phyloP scores from a whole-genome alignment of 192 early-diverging fungal species.

The Chytriomyces hyalinus region DNA sequence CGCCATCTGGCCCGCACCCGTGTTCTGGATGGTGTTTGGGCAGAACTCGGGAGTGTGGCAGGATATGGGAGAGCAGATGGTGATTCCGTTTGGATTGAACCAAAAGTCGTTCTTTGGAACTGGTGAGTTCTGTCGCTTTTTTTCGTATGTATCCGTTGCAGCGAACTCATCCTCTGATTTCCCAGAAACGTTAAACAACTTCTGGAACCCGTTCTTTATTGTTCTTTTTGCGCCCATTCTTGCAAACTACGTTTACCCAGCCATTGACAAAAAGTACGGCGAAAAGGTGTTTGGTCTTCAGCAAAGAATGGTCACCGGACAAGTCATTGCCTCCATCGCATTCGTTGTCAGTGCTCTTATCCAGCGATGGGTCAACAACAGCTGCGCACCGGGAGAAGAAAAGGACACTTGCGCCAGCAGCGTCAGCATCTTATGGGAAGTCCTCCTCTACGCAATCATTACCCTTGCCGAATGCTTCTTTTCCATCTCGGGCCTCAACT shows the following conservation, averaged over 20 bases:
- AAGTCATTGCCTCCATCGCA: conserved; percentile 55
- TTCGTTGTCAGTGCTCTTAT: conserved; percentile 48
- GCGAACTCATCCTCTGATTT: no score
- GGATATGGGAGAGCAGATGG: conserved; percentile 42
- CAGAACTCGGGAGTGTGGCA: conserved; percentile 49
- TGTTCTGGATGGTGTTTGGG: conserved; percentile 55
- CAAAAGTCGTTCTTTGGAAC: conserved; percentile 4
- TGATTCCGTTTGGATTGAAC: conserved; percentile 11
- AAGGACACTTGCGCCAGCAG: neutral
- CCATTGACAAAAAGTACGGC: conserved; percentile 47
- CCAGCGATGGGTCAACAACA: conserved; percentile 40
- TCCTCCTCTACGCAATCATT: conserved; percentile 45
- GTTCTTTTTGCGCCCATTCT: conserved; percentile 62
- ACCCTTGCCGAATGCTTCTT: conserved; percentile 63
- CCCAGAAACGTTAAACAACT: conserved; percentile 12
- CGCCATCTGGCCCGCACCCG: conserved; percentile 38
- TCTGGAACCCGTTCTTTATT: conserved; percentile 59
- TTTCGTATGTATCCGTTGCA: neutral
- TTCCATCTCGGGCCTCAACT: conserved; percentile 67
- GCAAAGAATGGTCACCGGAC: conserved; percentile 62
- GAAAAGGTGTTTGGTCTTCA: conserved; percentile 45
- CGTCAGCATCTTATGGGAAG: neutral
- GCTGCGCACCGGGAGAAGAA: conserved; percentile 32
- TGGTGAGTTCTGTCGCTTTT: neutral
- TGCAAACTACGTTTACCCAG: conserved; percentile 58